A percentile compares a stretch with the other conserved stretches of the same genome.
These are phyloP conservation scores for Xylariaceae sp. DNA, from an alignment of 2,329 filamentous ascomycete genomes.

Conservation along the genomic window DNA sequence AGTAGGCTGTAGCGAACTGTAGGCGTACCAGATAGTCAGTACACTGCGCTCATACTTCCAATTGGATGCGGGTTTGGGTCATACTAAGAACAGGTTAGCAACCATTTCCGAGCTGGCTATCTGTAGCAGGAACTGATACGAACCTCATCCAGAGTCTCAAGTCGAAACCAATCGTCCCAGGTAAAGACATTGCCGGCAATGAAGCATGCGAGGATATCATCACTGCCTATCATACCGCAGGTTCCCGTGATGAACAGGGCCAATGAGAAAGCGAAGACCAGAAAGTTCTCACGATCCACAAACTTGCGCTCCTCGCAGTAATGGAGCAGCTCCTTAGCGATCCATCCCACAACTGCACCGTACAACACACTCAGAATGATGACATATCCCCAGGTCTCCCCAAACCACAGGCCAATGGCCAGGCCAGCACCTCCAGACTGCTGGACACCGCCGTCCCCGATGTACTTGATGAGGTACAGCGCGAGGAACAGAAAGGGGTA, in stretches of 20 bases:
- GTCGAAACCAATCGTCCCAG: constrained; percentile 89
- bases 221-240: constrained; percentile 77
- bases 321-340: constrained; percentile 74
- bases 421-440: constrained; percentile 51
- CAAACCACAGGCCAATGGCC: constrained; percentile 76
- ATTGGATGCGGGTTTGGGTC: constrained; percentile 2
- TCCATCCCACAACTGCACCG: constrained; percentile 68
- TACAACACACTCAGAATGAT: constrained; percentile 74
- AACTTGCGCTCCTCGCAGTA: constrained; percentile 76
- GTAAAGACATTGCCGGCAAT: constrained; percentile 87
- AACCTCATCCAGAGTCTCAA: constrained; percentile 75
- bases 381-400: constrained; percentile 76
- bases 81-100: constrained; percentile 15
- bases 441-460: constrained; percentile 47
- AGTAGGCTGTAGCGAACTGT: constrained; percentile 72
- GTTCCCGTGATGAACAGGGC: constrained; percentile 84
- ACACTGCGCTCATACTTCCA: background rate
- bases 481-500: constrained; percentile 86
- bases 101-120: constrained; percentile 2
- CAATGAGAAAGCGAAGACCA: constrained; percentile 78
- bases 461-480: constrained; percentile 74
- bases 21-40: constrained; percentile 9
- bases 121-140: constrained; percentile 7
- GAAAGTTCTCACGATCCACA: constrained; percentile 79
- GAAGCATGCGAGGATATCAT: constrained; percentile 88